phyloP scores from a whole-genome alignment of 2,329 filamentous ascomycete genomes.

The Pestalotiopsis sp. region DNA sequence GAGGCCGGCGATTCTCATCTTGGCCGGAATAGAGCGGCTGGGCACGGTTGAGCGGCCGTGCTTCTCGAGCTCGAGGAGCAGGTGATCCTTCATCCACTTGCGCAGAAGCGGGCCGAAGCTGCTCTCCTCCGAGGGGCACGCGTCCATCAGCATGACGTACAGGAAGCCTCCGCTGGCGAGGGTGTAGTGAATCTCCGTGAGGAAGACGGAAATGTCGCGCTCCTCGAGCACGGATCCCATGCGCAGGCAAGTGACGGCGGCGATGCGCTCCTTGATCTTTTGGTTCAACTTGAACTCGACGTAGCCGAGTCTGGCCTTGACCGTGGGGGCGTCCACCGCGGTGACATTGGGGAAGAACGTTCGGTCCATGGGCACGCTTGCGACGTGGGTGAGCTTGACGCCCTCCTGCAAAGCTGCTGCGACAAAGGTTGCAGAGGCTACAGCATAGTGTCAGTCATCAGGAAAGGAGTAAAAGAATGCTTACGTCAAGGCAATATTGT shows the following conservation, averaged over 20 bases:
- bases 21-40: conserved; percentile 58
- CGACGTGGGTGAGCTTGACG: conserved; percentile 49
- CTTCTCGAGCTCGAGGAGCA: conserved; percentile 61
- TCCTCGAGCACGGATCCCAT: conserved; percentile 61
- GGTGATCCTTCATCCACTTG: conserved; percentile 63
- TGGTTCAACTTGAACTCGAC: conserved; percentile 20
- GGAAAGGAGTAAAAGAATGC: not conserved
- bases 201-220: conserved; percentile 56
- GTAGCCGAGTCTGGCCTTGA: conserved; percentile 32
- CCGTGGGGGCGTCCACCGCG: conserved; percentile 30
- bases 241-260: conserved; percentile 52
- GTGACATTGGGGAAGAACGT: conserved; percentile 40
- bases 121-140: conserved; percentile 52
- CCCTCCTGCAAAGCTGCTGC: conserved; percentile 46
- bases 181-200: conserved; percentile 59
- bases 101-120: conserved; percentile 61
- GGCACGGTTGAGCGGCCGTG: conserved; percentile 64
- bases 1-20: conserved; percentile 60
- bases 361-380: conserved; percentile 43
- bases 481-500: too few relatives aligned
- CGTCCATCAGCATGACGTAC: conserved; percentile 65
- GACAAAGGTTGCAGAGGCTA: conserved; percentile 54
- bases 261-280: not conserved
- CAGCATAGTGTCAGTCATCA: conserved; percentile 20
- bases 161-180: conserved; percentile 58